These are phyloP conservation scores for Podaxis sp. DNA, from an alignment of 768 basidiomycete genomes.

Conservation along the genomic window DNA sequence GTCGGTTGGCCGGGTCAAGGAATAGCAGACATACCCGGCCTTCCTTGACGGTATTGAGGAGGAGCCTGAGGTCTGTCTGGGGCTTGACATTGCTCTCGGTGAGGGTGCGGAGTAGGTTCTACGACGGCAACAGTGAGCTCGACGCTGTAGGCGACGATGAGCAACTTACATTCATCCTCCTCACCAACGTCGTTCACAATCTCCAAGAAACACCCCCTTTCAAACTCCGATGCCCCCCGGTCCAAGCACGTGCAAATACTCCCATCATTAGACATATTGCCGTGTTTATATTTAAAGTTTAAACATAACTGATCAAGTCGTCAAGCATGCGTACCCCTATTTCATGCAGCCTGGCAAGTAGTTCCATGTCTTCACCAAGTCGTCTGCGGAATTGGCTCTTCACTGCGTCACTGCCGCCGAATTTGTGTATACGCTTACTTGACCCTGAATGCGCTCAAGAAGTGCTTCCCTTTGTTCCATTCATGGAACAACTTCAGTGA, in stretches of 20 bases:
- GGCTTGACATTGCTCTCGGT: constrained; percentile 73
- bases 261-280: neutral
- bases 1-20: constrained; percentile 17
- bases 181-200: constrained; percentile 17
- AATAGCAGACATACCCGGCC: constrained; percentile 63
- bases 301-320: too few species aligned
- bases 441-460: too few species aligned
- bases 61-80: constrained; percentile 74
- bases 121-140: constrained; percentile 7
- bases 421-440: too few species aligned
- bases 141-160: constrained; percentile 24
- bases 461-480: too few species aligned
- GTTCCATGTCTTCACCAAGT: too few species aligned
- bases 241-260: constrained; percentile 18
- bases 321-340: too few species aligned
- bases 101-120: constrained; percentile 91
- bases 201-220: constrained; percentile 16
- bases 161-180: constrained; percentile 45
- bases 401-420: too few species aligned
- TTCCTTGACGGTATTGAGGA: constrained; percentile 85
- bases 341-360: too few species aligned
- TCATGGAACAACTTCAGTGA: too few species aligned
- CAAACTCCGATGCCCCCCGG: constrained; percentile 18
- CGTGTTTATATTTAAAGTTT: too few species aligned
- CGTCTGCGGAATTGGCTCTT: too few species aligned